These are phyloP conservation scores for Rhododendron molle DNA, from an alignment of 148 eudicot species.

Conservation along the genomic window DNA sequence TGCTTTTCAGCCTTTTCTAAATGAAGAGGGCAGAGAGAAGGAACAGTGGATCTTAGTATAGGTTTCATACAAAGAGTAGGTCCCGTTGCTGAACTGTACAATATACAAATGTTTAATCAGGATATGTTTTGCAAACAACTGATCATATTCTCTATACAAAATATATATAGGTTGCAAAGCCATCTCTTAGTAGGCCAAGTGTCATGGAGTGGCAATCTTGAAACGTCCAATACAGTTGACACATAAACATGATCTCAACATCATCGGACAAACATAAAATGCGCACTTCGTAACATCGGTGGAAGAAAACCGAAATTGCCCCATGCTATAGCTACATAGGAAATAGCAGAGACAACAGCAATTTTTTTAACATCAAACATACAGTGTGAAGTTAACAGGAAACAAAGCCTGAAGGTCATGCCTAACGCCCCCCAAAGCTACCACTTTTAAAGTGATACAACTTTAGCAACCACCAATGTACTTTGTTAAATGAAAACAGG, in stretches of 20 bases:
- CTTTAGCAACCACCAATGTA: background rate
- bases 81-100: conserved; percentile 29
- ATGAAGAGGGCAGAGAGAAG: conserved; percentile 49
- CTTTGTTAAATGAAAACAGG: background rate
- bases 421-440: background rate
- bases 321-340: background rate
- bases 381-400: background rate
- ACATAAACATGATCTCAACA: background rate
- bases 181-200: background rate
- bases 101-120: background rate
- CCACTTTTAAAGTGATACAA: background rate
- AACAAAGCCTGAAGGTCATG: background rate
- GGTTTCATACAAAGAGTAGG: conserved; percentile 50
- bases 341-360: background rate
- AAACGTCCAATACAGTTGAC: background rate
- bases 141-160: background rate
- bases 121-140: background rate
- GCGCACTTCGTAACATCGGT: background rate
- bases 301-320: background rate
- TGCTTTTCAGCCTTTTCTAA: conserved; percentile 30
- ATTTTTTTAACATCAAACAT: background rate
- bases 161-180: background rate
- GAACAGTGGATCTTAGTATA: conserved; percentile 43
- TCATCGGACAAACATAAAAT: background rate
- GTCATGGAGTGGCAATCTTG: background rate